Conservation (phyloP, 2,329 filamentous ascomycete species). For the Pseudocercospora musae region DNA sequence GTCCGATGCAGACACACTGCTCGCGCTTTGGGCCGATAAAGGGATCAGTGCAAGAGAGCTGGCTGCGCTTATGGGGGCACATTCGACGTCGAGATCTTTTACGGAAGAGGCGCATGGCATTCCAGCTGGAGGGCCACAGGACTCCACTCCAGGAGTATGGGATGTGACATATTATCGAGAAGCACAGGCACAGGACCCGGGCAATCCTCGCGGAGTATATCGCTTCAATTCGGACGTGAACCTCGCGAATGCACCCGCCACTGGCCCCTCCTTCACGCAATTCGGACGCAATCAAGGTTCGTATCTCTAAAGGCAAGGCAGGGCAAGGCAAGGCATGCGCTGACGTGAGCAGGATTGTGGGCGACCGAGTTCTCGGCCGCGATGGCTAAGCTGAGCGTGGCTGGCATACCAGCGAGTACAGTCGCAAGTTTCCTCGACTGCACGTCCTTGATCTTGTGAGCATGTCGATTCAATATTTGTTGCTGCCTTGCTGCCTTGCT, state of each 20-base stretch:
- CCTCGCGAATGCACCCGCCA: constrained; percentile 17
- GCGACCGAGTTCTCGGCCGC: constrained; percentile 16
- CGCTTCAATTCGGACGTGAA: constrained; percentile 34
- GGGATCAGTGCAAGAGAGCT: constrained; percentile 51
- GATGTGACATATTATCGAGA: constrained; percentile 49
- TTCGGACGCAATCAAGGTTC: constrained; percentile 11
- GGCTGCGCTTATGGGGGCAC: constrained; percentile 54
- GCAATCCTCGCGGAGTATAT: constrained; percentile 21
- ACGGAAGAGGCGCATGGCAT: constrained; percentile 26
- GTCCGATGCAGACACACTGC: constrained; percentile 37
- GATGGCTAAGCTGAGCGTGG: constrained; percentile 24
- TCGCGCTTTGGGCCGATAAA: constrained; percentile 50
- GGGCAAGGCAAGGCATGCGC: background rate
- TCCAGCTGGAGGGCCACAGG: constrained; percentile 3
- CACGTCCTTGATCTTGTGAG: constrained; percentile 7
- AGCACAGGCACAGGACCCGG: constrained; percentile 20
- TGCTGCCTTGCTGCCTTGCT: no score
- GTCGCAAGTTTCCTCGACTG: constrained; percentile 22
- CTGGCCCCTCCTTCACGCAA: constrained; percentile 9
- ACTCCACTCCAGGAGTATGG: constrained; percentile 35
- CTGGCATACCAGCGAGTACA: constrained; percentile 20
- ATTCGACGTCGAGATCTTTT: constrained; percentile 49
- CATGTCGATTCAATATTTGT: no score
- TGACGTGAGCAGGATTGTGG: constrained; percentile 8
- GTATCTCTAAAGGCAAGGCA: background rate